phyloP scores from a whole-genome alignment of 495 filamentous ascomycete genomes.

The Aspergillus conjunctus region DNA sequence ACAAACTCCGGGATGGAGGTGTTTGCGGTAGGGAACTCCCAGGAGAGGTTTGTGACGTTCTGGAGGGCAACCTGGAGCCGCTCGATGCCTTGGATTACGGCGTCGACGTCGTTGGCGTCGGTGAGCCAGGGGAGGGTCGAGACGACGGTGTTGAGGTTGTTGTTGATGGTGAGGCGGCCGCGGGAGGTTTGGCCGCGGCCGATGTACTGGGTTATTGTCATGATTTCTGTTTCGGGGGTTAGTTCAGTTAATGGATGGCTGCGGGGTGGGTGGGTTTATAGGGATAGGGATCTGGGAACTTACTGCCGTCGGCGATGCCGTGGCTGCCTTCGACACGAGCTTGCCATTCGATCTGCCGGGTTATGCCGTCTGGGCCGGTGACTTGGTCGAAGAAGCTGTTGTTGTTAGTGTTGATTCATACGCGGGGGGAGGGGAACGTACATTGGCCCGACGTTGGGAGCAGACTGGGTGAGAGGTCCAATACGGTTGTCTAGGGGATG shows the following conservation, averaged over 20 bases:
- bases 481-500: constrained; percentile 15
- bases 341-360: constrained; percentile 21
- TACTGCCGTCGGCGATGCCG: constrained; percentile 17
- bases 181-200: constrained; percentile 24
- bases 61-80: background rate
- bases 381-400: constrained; percentile 26
- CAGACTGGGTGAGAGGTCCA: constrained; percentile 22
- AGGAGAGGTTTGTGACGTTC: constrained; percentile 10
- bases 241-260: background rate
- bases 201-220: constrained; percentile 23
- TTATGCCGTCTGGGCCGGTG: constrained; percentile 15
- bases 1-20: constrained; percentile 15
- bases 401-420: background rate
- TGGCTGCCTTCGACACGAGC: constrained; percentile 22
- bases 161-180: constrained; percentile 19
- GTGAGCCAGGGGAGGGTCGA: constrained; percentile 19
- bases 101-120: constrained; percentile 19
- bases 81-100: constrained; percentile 21
- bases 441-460: constrained; percentile 24
- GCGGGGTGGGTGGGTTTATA: no score
- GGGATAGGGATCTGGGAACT: background rate
- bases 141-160: constrained; percentile 20
- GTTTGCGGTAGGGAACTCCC: constrained; percentile 17
- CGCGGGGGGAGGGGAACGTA: background rate
- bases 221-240: constrained; percentile 14